Base-by-base conservation (phyloP, 768 basidiomycete species). In the Xerocomellus chrysenteron region DNA sequence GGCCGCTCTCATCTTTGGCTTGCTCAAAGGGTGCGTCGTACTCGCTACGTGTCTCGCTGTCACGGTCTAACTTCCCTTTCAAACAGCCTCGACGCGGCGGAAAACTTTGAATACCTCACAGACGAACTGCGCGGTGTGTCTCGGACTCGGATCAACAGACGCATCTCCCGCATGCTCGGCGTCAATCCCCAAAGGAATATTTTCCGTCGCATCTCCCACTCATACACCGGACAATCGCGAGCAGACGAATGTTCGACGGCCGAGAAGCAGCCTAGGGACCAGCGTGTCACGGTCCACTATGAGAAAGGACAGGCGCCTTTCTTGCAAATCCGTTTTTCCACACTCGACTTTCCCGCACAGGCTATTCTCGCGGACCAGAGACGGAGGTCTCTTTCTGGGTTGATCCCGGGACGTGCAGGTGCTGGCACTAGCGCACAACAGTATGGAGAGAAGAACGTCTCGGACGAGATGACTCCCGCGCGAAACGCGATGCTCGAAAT, bases 11-110 rank as follows among this genome's bases (percentile, higher is more conserved):
- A 78, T 82, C 55, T 78, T 86, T 52, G 90, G 90, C 17, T 59
- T 85, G 21, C 71, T 83, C 30, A 85, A 85, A 74, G 89, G 90
- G 90, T 90, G 57, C 54, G 83, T 70, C 26, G 2, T n/a, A 9
- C 19, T 36, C 11, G 9, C 44, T 21, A n/a, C 32, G 0, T 14
- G 13, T 13, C 36, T 51, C 40, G 2, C 14, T 37, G 13, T 35
- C 24, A 14, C 30, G 0, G 14, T n/a, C 46, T 54, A 26, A 61
- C 45, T 14, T 19, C 6, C 46, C 43, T 54, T 26, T 36, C 32
- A 26, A 54, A 17, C 54, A 86, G 86, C 9, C 64, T 84, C 24
- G 85, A 87, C 59, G 65, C 70, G 0, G 61, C 78, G 0, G 83
- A 85, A 62, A 81, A 83, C 64, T 84, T 86, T 63, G 69, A 69